Conservation (phyloP, 139 green algal genomes). For the Chlorella sp. region DNA sequence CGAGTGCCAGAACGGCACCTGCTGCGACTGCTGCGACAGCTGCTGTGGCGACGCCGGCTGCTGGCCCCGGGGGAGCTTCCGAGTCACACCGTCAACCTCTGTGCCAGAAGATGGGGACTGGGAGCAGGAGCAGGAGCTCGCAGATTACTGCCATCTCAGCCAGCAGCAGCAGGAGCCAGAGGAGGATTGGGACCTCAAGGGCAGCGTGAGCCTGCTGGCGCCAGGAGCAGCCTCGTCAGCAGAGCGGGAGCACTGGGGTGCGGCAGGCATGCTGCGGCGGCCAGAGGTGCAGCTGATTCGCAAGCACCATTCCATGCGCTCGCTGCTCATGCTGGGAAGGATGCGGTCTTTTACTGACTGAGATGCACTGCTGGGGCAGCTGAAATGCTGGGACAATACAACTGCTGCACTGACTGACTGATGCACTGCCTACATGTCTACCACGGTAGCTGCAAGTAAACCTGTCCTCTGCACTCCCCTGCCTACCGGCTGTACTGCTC, state of each 20-base stretch:
- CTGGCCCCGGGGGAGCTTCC: neutral
- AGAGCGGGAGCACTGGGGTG: neutral
- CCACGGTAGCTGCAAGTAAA: no score
- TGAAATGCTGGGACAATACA: no score
- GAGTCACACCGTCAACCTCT: neutral
- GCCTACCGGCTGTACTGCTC: no score
- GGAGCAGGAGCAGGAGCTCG: neutral
- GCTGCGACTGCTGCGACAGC: conserved; percentile 1
- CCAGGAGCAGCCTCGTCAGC: neutral
- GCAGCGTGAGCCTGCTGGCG: neutral
- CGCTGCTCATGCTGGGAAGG: no score
- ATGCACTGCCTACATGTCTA: no score
- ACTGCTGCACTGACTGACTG: no score
- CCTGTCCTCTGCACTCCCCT: no score
- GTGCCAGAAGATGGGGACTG: neutral
- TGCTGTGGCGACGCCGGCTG: neutral
- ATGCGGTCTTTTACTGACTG: no score
- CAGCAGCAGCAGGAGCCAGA: neutral
- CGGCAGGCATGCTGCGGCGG: neutral
- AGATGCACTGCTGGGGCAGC: no score
- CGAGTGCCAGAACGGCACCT: neutral
- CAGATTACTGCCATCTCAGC: neutral
- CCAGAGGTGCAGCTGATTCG: neutral
- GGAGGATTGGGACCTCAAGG: neutral
- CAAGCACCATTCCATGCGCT: neutral